Base-by-base conservation (phyloP, 192 early-diverging fungal genomes). In the Coemansia pectinata region DNA sequence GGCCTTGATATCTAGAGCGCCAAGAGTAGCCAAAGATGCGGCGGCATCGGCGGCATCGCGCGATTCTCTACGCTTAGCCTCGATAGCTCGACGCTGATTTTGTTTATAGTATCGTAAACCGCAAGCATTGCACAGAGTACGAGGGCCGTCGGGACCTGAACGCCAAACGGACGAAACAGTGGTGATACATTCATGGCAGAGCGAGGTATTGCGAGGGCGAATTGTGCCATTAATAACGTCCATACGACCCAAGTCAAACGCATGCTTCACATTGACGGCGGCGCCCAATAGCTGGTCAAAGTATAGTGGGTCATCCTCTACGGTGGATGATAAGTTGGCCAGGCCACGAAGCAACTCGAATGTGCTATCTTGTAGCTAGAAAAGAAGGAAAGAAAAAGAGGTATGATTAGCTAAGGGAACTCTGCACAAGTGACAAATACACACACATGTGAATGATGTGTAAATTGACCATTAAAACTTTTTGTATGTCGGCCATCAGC, bases 111-210 rank as follows among this genome's bases (percentile, higher is more conserved):
- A 88, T 15, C 87, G 86, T 34, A 88, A 62, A 0, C 87, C 87
- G 58, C 87, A 88, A 27, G 87, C 87, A 66, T 88, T 88, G 74
- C 87, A 88, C 34, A 88, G 78, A 21, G 86, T 85, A 38, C 81
- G 76, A 11, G 81, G 76, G 62, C 82, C 82, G 38, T 79, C 77
- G 61, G 82, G 82, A 5, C 82, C 82, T 1, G 82, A 84, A 15
- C 82, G 77, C 82, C 82, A 84, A 11, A 84, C 82, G 2, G 82
- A 84, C 1, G 82, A 84, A 23, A 84, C 78, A 1, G 82, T 84
- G 23, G 82, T 84, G 41, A 79, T 79, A 66, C 82, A 84, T 36
- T 84, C 82, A 69, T 84, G 82, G 60, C 82, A 84, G 40, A 84
- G 69, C 38, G 77, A 79, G 15, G 82, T 84, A 70, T 79, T 84